Conservation (phyloP, 345 rosid species). For the Lagerstroemia speciosa region DNA sequence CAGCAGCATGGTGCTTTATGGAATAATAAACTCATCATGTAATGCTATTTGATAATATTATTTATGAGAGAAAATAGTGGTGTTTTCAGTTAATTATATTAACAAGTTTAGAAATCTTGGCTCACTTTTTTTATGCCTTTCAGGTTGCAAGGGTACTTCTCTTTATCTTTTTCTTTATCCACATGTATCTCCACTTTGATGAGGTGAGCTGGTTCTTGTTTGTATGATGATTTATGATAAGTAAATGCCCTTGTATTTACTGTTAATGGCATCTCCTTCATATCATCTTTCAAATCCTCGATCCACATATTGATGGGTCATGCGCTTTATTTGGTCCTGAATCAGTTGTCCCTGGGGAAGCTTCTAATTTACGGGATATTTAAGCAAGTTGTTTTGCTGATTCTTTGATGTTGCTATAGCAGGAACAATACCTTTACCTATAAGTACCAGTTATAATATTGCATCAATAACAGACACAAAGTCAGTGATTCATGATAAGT, state of each 20-base stretch:
- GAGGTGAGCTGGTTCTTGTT: slow-evolving; percentile 34
- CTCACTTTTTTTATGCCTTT: slow-evolving; percentile 9
- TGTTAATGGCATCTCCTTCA: background rate
- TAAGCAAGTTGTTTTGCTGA: too few species aligned
- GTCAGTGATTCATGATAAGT: background rate
- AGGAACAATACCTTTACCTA: too few species aligned
- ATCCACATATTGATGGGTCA: background rate
- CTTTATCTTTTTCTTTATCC: slow-evolving; percentile 56
- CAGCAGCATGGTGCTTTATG: background rate
- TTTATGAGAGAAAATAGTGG: background rate
- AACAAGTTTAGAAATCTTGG: background rate
- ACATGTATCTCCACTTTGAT: slow-evolving; percentile 55
- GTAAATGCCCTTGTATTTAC: background rate
- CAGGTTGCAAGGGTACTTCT: slow-evolving; percentile 70
- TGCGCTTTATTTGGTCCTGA: background rate
- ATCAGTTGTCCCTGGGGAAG: background rate
- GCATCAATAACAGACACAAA: too few species aligned
- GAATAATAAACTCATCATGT: too few species aligned
- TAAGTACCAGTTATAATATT: too few species aligned
- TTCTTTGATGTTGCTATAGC: too few species aligned
- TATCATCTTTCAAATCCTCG: background rate
- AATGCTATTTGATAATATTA: too few species aligned
- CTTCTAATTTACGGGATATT: background rate
- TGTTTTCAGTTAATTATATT: background rate
- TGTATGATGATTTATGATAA: background rate